phyloP scores from a whole-genome alignment of 2,329 filamentous ascomycete species.

The Grosmannia clavigera region DNA sequence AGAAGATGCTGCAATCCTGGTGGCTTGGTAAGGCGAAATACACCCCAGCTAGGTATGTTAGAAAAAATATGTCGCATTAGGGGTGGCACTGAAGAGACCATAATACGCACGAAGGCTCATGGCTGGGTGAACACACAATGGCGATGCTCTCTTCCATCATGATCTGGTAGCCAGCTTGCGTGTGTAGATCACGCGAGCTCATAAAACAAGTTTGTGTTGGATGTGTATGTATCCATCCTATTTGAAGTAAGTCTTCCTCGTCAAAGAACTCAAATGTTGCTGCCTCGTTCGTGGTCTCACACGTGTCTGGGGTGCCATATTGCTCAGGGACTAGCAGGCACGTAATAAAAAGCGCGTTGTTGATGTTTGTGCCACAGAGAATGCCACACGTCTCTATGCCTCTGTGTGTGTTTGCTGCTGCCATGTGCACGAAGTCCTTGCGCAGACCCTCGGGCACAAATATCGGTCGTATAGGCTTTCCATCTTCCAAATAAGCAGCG shows the following conservation, averaged over 20 bases:
- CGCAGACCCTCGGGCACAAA: slow-evolving; percentile 74
- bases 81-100: background rate
- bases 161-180: slow-evolving; percentile 85
- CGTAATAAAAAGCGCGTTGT: slow-evolving; percentile 86
- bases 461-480: slow-evolving; percentile 71
- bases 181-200: slow-evolving; percentile 88
- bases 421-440: slow-evolving; percentile 59
- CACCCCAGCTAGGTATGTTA: slow-evolving; percentile 53
- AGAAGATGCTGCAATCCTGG: slow-evolving; percentile 80
- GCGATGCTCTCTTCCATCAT: slow-evolving; percentile 96
- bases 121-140: slow-evolving; percentile 85
- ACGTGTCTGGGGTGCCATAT: slow-evolving; percentile 80
- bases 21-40: slow-evolving; percentile 87
- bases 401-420: slow-evolving; percentile 59
- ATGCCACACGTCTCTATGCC: slow-evolving; percentile 95
- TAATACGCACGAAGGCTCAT: slow-evolving; percentile 54
- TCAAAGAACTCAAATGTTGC: slow-evolving; percentile 84
- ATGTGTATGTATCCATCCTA: slow-evolving; percentile 98
- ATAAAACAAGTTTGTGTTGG: slow-evolving; percentile 96
- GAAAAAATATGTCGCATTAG: background rate
- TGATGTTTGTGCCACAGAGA: slow-evolving; percentile 78
- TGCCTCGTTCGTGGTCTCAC: slow-evolving; percentile 81
- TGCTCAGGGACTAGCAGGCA: slow-evolving; percentile 86
- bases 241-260: slow-evolving; percentile 65
- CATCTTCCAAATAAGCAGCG: slow-evolving; percentile 80